A percentile compares a stretch with the other conserved stretches of the same genome.
Conservation (phyloP, 805 yeast species). For the Starmera caribaea region DNA sequence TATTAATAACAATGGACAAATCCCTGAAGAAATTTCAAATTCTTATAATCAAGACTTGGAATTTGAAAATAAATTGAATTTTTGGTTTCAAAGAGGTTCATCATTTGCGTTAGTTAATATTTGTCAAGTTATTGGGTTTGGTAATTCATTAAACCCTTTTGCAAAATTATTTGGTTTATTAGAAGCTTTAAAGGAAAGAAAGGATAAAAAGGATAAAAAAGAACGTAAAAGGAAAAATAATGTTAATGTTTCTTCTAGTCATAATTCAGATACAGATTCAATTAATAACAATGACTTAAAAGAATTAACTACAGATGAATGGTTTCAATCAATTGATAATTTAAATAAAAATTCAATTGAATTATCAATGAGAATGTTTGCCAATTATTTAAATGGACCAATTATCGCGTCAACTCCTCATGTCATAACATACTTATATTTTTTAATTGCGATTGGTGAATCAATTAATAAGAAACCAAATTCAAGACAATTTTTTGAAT, state of each 20-base stretch:
- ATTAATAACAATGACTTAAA: conserved; percentile 4
- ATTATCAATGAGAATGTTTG: conserved; percentile 57
- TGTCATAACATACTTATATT: conserved; percentile 69
- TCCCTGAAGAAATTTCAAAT: conserved; percentile 6
- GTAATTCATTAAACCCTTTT: conserved; percentile 66
- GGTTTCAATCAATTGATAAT: conserved; percentile 49
- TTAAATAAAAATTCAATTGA: conserved; percentile 58
- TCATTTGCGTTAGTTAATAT: conserved; percentile 70
- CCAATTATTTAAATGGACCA: conserved; percentile 63
- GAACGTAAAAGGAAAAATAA: conserved; percentile 23
- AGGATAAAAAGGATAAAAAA: conserved; percentile 61
- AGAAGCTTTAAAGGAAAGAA: conserved; percentile 61
- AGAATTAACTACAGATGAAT: conserved; percentile 18
- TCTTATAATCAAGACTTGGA: conserved; percentile 8
- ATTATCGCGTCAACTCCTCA: conserved; percentile 59
- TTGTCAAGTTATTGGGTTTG: conserved; percentile 68
- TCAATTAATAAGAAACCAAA: conserved; percentile 37
- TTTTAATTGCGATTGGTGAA: conserved; percentile 53
- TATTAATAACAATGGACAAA: conserved; percentile 16
- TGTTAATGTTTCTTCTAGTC: conserved; percentile 6
- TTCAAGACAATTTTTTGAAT: conserved; percentile 36
- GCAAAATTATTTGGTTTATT: conserved; percentile 66
- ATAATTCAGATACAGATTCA: conserved; percentile 2
- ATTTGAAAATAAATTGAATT: conserved; percentile 32
- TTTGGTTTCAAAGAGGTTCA: conserved; percentile 71